Evolutionary conservation across 768 basidiomycete genomes (phyloP), one percentile per base, ranked within the genome.

Genomic region (Ramaria sp.): DNA sequence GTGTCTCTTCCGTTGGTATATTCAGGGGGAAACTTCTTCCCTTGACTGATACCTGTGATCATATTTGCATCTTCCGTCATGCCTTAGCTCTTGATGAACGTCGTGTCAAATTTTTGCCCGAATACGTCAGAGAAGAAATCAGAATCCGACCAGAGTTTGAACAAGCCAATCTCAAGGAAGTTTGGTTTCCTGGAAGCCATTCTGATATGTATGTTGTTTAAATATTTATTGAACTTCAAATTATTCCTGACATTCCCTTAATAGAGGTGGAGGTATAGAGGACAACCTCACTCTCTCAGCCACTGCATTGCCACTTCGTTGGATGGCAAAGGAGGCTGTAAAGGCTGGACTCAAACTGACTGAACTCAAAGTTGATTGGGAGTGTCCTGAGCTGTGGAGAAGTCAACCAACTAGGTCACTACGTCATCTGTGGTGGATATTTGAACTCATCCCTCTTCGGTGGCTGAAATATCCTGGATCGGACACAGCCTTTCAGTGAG

Each of bases 41-140:
- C 7, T 60, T 57, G 30, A 72, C 72, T 6, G 65, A 64, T n/a
- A 60, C 58, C 5, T 63, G 63, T 2, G 62, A 69, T 37, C 70
- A 73, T 48, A 66, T 76, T 7, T 73, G 73, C 41, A 68, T 67
- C 47, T 77, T 78, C 56, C 70, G 75, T 6, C 76, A 78, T 61
- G 76, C 74, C 0, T 63, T 78, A 5, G 76, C 77, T 1, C 63
- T 78, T 27, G 76, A 78, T 57, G 77, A 78, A 47, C 65, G 70
- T 27, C 70, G 77, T 4, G 75, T 77, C 47, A 78, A 76, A 48
- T 78, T 77, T 58, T 56, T 74, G 4, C 77, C 76, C 0, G 75
- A 77, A 55, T 75, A 72, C 47, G 72, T 63, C n/a, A n/a, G n/a
- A n/a, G n/a, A n/a, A n/a, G n/a, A n/a, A n/a, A n/a, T n/a, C n/a